Evolutionary conservation across 371 early-diverging fungal species (phyloP), one percentile per base, ranked within the genome.

Genomic region (Apophysomyces elegans): DNA sequence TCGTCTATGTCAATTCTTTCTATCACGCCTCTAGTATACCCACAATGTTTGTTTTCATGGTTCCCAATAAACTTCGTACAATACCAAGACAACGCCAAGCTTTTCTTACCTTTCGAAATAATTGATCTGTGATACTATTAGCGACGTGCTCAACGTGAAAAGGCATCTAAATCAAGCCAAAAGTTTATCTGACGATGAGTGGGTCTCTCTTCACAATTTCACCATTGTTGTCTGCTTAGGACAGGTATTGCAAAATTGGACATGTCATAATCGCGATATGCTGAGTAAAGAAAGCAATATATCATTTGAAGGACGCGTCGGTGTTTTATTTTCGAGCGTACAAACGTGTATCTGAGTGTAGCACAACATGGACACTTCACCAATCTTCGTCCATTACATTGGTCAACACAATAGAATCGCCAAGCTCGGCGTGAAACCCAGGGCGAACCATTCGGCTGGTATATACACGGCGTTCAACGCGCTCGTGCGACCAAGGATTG

Each of bases 401-500:
- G 6, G 54, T 50, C 54, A 50, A n/a, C 21, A 64, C 21, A 21
- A 69, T 58, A 4, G 73, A 70, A 14, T 73, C 70, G 12, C 70
- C 73, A 5, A 70, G 11, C 18, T 73, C 67, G 4, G 56, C 61
- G 11, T 59, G 64, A 67, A 73, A 70, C 36, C 73, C 73, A 12
- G 73, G 47, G 35, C 64, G 63, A 39, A 73, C 64, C 37, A 73
- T 32, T 16, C 73, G 44, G 56, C 70, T 73, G 5, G 64, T 73
- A 37, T 67, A 64, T 1, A 38, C 18, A 0, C 46, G 41, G 6
- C 58, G 59, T 62, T 73, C 70, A 56, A 64, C 60, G 21, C 73
- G 54, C 16, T 50, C 54, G 7, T 21, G 16, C 9, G 54, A 21
- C 21, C 9, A 21, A 21, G 8, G 21, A 11, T 50, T 9, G 6